Evolutionary conservation across 495 filamentous ascomycete genomes (phyloP).

Genomic region (Talaromyces thailandensis): DNA sequence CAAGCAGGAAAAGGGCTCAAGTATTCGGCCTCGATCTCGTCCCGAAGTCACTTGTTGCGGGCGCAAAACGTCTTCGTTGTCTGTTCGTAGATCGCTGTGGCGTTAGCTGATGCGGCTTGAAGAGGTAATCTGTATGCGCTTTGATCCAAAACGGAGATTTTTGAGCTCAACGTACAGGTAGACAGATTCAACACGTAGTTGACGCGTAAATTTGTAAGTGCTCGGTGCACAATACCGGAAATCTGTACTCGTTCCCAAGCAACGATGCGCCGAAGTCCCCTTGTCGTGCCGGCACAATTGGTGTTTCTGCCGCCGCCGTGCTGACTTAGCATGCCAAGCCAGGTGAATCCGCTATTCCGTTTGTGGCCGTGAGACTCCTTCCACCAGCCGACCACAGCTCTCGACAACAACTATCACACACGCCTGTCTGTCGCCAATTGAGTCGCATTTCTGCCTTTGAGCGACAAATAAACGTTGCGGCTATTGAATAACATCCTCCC

Average conservation of each 20-base stretch:
- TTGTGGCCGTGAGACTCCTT: slow-evolving; percentile 15
- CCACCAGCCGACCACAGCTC: neutral
- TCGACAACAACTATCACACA: slow-evolving; percentile 13
- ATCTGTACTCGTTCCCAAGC: slow-evolving; percentile 19
- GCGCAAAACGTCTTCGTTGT: neutral
- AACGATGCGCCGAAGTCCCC: slow-evolving; percentile 28
- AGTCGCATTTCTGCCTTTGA: neutral
- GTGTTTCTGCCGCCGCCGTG: slow-evolving; percentile 15
- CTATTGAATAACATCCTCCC: neutral
- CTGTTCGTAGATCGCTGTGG: slow-evolving; percentile 2
- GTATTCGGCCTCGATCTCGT: neutral
- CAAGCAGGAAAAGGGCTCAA: neutral
- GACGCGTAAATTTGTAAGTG: slow-evolving; percentile 30
- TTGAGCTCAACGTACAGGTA: neutral
- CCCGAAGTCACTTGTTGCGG: neutral
- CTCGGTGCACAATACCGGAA: slow-evolving; percentile 6
- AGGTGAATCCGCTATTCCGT: slow-evolving; percentile 24
- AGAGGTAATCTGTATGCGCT: neutral
- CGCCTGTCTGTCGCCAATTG: slow-evolving; percentile 7
- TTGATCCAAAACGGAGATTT: neutral
- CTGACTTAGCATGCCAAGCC: slow-evolving; percentile 30
- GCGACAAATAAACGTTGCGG: neutral
- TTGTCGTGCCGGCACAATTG: slow-evolving; percentile 18
- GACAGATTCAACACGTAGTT: slow-evolving; percentile 10
- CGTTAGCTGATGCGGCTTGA: slow-evolving; percentile 1